Percentiles rank a stretch among this genome's conserved stretches.
These are phyloP conservation scores for Pulveroboletus ravenelii DNA, from an alignment of 768 basidiomycete species.

Conservation along the genomic window DNA sequence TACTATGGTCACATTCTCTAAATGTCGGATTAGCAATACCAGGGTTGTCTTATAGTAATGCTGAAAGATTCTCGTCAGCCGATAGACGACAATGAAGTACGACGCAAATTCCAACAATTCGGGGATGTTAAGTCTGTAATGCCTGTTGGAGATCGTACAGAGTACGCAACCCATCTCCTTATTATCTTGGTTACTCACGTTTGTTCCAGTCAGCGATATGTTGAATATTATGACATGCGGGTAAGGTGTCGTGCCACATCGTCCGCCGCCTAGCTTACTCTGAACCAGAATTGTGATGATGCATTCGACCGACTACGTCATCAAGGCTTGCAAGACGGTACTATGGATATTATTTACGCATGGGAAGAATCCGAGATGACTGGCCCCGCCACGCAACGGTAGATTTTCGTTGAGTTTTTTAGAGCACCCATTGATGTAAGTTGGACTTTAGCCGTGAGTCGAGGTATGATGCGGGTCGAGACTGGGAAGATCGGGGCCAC, in stretches of 20 bases:
- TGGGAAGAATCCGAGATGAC: conserved; percentile 70
- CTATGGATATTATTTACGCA: conserved; percentile 81
- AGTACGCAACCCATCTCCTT: conserved; percentile 37
- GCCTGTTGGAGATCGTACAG: conserved; percentile 56
- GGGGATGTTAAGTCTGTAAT: conserved; percentile 85
- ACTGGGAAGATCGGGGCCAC: conserved; percentile 42
- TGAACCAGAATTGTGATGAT: conserved; percentile 62
- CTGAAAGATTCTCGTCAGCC: conserved; percentile 66
- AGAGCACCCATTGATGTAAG: conserved; percentile 2
- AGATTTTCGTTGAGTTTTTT: conserved; percentile 4
- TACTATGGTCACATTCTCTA: neutral
- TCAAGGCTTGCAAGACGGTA: conserved; percentile 76
- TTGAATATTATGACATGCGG: conserved; percentile 92
- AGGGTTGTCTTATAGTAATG: conserved; percentile 82
- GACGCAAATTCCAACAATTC: conserved; percentile 80
- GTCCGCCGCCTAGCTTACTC: conserved; percentile 6
- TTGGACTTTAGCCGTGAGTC: conserved; percentile 23
- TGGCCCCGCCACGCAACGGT: conserved; percentile 44
- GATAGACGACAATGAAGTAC: conserved; percentile 82
- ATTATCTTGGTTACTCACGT: conserved; percentile 1
- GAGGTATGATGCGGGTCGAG: conserved; percentile 38
- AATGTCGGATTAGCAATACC: conserved; percentile 48
- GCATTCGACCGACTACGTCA: conserved; percentile 78
- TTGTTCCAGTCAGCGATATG: conserved; percentile 67
- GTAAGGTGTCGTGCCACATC: conserved; percentile 37